phyloP scores from a whole-genome alignment of 768 basidiomycete species.

The Scleroderma citrinum region DNA sequence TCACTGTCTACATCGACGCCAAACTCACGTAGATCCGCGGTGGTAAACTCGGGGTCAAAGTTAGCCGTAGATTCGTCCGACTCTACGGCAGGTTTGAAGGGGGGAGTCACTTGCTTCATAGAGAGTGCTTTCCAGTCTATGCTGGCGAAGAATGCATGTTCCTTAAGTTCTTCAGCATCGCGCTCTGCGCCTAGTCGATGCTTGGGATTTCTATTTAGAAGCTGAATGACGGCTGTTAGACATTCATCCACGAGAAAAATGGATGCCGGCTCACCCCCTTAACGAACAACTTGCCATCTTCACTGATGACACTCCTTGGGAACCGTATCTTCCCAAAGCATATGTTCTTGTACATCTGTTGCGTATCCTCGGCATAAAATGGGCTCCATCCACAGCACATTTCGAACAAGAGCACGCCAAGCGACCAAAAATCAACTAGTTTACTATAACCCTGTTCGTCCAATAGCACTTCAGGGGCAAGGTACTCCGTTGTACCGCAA shows the following conservation, averaged over 20 bases:
- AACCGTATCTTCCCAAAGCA: slow-evolving; percentile 99
- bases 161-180: slow-evolving; percentile 91
- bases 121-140: slow-evolving; percentile 92
- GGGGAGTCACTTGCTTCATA: slow-evolving; percentile 86
- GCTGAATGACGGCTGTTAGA: slow-evolving; percentile 41
- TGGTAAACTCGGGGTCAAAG: slow-evolving; percentile 97
- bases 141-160: slow-evolving; percentile 85
- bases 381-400: slow-evolving; percentile 99
- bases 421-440: slow-evolving; percentile 97
- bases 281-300: slow-evolving; percentile 98
- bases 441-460: slow-evolving; percentile 99
- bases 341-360: slow-evolving; percentile 99
- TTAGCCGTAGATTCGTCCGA: slow-evolving; percentile 98
- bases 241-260: slow-evolving; percentile 6
- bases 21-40: slow-evolving; percentile 77
- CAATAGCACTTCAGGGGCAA: slow-evolving; percentile 96
- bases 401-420: slow-evolving; percentile 94
- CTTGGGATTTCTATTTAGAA: slow-evolving; percentile 97
- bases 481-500: slow-evolving; percentile 97
- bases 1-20: slow-evolving; percentile 49
- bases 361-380: slow-evolving; percentile 98
- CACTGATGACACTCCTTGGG: slow-evolving; percentile 93
- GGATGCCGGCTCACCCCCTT: slow-evolving; percentile 71
- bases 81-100: slow-evolving; percentile 96
- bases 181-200: slow-evolving; percentile 89